Conservation (phyloP, 352 stramenopile genomes). For the Globisporangium viniferum region DNA sequence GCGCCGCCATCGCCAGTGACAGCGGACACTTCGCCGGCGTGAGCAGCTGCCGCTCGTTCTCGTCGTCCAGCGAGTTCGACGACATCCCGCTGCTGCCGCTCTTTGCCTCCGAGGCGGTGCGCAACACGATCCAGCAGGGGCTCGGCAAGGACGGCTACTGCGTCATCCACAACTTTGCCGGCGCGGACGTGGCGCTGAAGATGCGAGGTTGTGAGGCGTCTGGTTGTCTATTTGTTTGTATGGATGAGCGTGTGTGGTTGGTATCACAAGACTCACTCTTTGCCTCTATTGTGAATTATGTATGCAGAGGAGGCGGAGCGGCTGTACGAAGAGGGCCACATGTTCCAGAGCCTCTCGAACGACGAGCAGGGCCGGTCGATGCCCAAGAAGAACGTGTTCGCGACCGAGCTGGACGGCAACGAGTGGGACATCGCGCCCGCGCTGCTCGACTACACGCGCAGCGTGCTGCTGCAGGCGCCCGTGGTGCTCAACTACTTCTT, state of each 20-base stretch:
- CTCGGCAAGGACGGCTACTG: slow-evolving; percentile 39
- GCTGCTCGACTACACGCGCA: slow-evolving; percentile 51
- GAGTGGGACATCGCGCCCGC: slow-evolving; percentile 49
- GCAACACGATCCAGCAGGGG: slow-evolving; percentile 34
- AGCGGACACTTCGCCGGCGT: neutral
- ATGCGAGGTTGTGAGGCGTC: slow-evolving; percentile 28
- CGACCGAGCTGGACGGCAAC: slow-evolving; percentile 43
- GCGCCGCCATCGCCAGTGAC: neutral
- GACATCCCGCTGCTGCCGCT: slow-evolving; percentile 47
- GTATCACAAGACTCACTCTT: neutral
- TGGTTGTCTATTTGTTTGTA: neutral
- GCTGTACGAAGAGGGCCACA: slow-evolving; percentile 41
- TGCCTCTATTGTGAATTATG: neutral
- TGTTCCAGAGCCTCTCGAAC: slow-evolving; percentile 51
- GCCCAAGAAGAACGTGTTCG: slow-evolving; percentile 47
- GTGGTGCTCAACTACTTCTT: slow-evolving; percentile 47
- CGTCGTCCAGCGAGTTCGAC: slow-evolving; percentile 10
- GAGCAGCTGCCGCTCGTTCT: slow-evolving; percentile 2
- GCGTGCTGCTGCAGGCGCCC: slow-evolving; percentile 44
- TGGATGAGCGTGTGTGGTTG: neutral
- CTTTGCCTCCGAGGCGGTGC: slow-evolving; percentile 32
- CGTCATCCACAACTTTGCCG: slow-evolving; percentile 39
- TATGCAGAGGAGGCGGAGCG: slow-evolving; percentile 35
- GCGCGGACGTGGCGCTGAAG: slow-evolving; percentile 28
- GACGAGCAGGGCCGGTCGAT: slow-evolving; percentile 39